Base-by-base conservation (phyloP, 768 basidiomycete genomes). In the Baorangia bicolor region DNA sequence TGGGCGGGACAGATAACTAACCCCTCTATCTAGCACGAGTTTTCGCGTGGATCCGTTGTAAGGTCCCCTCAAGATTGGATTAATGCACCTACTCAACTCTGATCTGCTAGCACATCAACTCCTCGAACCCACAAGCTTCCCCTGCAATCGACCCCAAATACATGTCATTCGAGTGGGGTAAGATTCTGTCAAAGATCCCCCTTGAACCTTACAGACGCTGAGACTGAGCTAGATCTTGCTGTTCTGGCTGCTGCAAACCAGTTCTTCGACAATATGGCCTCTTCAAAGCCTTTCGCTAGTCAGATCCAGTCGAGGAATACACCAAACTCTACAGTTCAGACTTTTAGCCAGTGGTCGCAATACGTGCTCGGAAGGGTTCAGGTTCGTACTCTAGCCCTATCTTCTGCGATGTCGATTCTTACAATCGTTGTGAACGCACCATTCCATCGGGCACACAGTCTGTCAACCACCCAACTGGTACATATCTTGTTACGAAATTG, bases 151-250 rank as follows among this genome's bases (percentile, higher is more conserved):
- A 54, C 31, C 53, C 46, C 5, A 33, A 33, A 16, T 40, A 25
- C 31, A 33, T 54, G 53, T 12, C 37, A 27, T 39, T 54, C 2
- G 38, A 54, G 4, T 54, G 45, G 52, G 44, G 44, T 53, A 31
- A 18, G 35, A 30, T 37, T 45, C 27, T 18, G 20, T 13, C 27
- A 9, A 16, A 8, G 8, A 12, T 12, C 16, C 1, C 14, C 25
- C 1, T 16, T 18, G 11, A 8, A 10, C 13, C 12, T 6, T 14
- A 16, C 16, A 5, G 20, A 31, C 25, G 28, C 45, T 49, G 2
- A 38, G 0, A 11, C 13, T 13, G 37, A 23, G 14, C 25, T 39
- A 49, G 53, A 54, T 33, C 28, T 49, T 37, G 7, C 18, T 3
- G 25, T 54, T 16, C 7, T 49, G 37, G 14, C 38, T 49, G 21